Percentiles rank a stretch among this genome's conserved stretches.
Evolutionary conservation across 371 early-diverging fungal genomes (phyloP).

Genomic region (Batkoa obscura): DNA sequence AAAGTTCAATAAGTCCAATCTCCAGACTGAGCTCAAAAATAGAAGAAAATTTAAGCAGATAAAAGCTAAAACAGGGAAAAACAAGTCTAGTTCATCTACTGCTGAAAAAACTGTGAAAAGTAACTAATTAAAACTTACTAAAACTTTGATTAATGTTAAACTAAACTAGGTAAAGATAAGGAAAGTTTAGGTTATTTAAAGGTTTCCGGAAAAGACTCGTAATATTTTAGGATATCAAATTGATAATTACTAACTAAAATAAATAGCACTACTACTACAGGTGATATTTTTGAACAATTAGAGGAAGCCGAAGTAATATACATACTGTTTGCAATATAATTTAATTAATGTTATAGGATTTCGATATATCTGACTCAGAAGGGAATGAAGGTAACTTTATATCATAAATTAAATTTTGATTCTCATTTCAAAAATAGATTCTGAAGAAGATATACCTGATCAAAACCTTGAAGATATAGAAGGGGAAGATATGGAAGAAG

Average conservation of each 20-base stretch:
- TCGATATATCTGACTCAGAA: not conserved
- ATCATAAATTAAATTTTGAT: too few relatives aligned
- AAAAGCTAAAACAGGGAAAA: constrained; percentile 34
- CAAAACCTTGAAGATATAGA: constrained; percentile 9
- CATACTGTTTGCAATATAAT: not conserved
- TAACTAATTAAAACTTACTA: constrained; percentile 9
- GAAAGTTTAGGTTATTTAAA: not conserved
- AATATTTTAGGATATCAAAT: too few relatives aligned
- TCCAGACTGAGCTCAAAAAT: constrained; percentile 42
- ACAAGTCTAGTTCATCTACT: constrained; percentile 8
- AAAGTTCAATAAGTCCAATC: constrained; percentile 62
- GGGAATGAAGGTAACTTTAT: not conserved
- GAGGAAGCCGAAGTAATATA: not conserved
- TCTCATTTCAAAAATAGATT: too few relatives aligned
- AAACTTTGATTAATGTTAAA: not conserved
- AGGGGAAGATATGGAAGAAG: constrained; percentile 9
- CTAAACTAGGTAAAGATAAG: not conserved
- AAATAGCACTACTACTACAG: not conserved
- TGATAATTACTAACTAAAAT: not conserved
- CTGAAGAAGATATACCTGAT: too few relatives aligned
- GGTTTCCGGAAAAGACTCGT: not conserved
- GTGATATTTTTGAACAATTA: not conserved
- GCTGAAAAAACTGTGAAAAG: constrained; percentile 14
- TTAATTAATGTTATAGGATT: not conserved
- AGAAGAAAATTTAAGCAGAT: constrained; percentile 48